These are phyloP conservation scores for Chaetomium sp. DNA, from an alignment of 2,329 filamentous ascomycete species.

Conservation along the genomic window DNA sequence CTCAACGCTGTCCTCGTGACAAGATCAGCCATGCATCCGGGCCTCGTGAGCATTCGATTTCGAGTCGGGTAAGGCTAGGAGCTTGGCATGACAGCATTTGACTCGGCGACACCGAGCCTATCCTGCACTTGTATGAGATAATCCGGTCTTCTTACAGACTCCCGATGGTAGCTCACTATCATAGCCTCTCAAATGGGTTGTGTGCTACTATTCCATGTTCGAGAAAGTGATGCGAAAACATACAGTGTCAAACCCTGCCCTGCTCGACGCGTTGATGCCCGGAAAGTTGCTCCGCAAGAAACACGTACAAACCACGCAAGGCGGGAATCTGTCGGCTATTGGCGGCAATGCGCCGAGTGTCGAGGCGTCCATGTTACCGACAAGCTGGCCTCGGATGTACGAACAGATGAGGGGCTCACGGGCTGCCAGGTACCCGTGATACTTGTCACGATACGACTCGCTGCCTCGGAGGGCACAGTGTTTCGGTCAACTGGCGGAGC, in stretches of 20 bases:
- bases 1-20: not conserved
- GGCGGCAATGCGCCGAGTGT: slow-evolving; percentile 10
- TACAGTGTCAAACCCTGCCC: not conserved
- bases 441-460: slow-evolving; percentile 1
- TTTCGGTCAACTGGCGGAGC: not conserved
- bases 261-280: not conserved
- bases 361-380: not conserved
- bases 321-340: slow-evolving; percentile 8
- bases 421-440: not conserved
- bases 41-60: not conserved
- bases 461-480: slow-evolving; percentile 2
- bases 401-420: not conserved
- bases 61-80: not conserved
- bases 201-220: not conserved
- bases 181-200: not conserved
- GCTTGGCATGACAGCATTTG: not conserved
- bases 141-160: not conserved
- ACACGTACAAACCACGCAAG: not conserved
- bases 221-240: not conserved
- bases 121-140: not conserved
- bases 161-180: not conserved
- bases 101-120: not conserved
- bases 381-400: not conserved
- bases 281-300: not conserved
- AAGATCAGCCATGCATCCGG: not conserved